Percentiles rank a stretch among this genome's conserved stretches.
These are phyloP conservation scores for Geotrichum phurueaensis DNA, from an alignment of 1,139 yeast species.

Conservation along the genomic window DNA sequence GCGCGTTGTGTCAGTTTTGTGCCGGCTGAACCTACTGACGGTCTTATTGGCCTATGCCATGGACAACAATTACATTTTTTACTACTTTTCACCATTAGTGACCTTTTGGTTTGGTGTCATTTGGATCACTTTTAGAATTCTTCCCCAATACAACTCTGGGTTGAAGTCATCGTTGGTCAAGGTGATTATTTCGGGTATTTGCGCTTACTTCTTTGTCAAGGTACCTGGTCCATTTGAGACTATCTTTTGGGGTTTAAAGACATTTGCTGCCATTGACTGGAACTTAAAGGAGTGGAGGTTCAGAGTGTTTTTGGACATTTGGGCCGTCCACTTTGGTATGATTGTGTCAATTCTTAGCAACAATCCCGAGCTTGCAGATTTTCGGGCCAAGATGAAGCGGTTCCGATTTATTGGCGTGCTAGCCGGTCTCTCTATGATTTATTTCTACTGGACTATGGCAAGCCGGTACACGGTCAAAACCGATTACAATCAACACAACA, in stretches of 20 bases:
- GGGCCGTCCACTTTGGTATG: slow-evolving; percentile 27
- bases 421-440: slow-evolving; percentile 9
- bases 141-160: slow-evolving; percentile 21
- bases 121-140: slow-evolving; percentile 23
- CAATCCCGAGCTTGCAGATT: slow-evolving; percentile 18
- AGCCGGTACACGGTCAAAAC: slow-evolving; percentile 18
- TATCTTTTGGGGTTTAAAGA: slow-evolving; percentile 21
- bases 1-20: slow-evolving; percentile 25
- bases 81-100: slow-evolving; percentile 27
- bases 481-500: slow-evolving; percentile 24
- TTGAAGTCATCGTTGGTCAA: slow-evolving; percentile 20
- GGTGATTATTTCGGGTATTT: slow-evolving; percentile 19
- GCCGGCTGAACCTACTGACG: slow-evolving; percentile 25
- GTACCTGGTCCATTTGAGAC: slow-evolving; percentile 22
- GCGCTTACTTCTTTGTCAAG: slow-evolving; percentile 18
- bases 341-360: slow-evolving; percentile 21
- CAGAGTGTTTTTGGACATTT: slow-evolving; percentile 24
- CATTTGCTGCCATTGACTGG: slow-evolving; percentile 23
- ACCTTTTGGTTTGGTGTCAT: slow-evolving; percentile 26
- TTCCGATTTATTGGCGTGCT: slow-evolving; percentile 6
- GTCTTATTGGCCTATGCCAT: slow-evolving; percentile 25
- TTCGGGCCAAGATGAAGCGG: slow-evolving; percentile 7
- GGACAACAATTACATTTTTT: slow-evolving; percentile 26
- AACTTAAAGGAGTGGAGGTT: slow-evolving; percentile 27
- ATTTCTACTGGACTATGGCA: slow-evolving; percentile 17